Conservation (phyloP, 2,329 filamentous ascomycete genomes). For the Ramularia collo-cygni region DNA sequence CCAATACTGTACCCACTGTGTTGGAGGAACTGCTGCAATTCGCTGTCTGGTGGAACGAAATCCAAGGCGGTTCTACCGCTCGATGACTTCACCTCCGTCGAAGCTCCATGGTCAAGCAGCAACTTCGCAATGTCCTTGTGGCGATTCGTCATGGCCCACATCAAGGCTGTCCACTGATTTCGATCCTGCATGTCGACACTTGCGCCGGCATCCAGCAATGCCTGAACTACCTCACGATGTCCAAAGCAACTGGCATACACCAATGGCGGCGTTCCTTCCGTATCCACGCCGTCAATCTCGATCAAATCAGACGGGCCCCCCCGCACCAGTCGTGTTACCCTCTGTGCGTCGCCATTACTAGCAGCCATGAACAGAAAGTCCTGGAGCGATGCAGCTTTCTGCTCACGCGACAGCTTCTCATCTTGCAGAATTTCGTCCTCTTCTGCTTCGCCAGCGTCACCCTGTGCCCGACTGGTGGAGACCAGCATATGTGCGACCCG, state of each 20-base stretch:
- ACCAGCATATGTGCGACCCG: conserved; percentile 94
- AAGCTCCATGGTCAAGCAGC: conserved; percentile 85
- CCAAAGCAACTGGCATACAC: conserved; percentile 99
- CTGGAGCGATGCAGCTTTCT: conserved; percentile 78
- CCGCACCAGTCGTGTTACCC: conserved; percentile 67
- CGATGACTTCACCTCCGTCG: conserved; percentile 91
- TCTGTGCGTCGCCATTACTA: conserved; percentile 85
- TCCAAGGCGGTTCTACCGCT: conserved; percentile 91
- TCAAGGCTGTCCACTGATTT: conserved; percentile 94
- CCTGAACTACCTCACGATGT: conserved; percentile 79
- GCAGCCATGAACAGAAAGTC: conserved; percentile 89
- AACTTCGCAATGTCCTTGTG: conserved; percentile 95
- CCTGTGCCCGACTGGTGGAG: conserved; percentile 76
- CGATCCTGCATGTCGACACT: conserved; percentile 89
- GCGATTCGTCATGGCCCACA: conserved; percentile 99
- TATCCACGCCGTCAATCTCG: conserved; percentile 80
- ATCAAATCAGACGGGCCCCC: conserved; percentile 70
- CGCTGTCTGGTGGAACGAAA: conserved; percentile 89
- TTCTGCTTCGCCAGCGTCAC: conserved; percentile 59
- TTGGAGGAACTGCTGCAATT: conserved; percentile 92
- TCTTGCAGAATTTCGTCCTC: conserved; percentile 73
- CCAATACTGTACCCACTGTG: conserved; percentile 90
- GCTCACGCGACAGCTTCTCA: conserved; percentile 62
- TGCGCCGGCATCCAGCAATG: conserved; percentile 76
- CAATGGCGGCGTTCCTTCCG: conserved; percentile 90